phyloP scores from a whole-genome alignment of 805 yeast species.

The Candida insectalens region DNA sequence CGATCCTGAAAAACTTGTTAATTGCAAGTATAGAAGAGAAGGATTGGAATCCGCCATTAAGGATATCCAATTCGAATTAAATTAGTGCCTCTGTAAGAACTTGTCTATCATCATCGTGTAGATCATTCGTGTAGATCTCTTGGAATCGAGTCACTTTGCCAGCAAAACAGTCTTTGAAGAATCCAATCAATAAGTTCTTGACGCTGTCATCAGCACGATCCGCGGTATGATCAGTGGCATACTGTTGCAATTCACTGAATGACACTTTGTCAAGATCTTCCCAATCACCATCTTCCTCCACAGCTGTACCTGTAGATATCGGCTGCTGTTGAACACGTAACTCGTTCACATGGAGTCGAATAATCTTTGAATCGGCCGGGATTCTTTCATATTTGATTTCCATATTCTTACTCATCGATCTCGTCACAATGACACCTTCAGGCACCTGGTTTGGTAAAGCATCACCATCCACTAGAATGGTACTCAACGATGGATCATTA shows the following conservation, averaged over 20 bases:
- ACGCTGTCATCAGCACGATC: conserved; percentile 19
- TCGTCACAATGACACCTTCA: conserved; percentile 62
- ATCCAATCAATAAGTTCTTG: conserved; percentile 33
- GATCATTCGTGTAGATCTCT: conserved; percentile 31
- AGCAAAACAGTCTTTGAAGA: conserved; percentile 48
- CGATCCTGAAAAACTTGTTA: conserved; percentile 30
- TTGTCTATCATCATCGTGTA: conserved; percentile 45
- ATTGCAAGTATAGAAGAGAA: conserved; percentile 17
- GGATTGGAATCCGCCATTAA: conserved; percentile 24
- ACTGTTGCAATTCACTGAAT: conserved; percentile 52
- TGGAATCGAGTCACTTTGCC: conserved; percentile 43
- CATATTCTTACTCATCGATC: conserved; percentile 69
- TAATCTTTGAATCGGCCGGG: conserved; percentile 61
- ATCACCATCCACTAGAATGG: conserved; percentile 68
- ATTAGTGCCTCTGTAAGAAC: conserved; percentile 34
- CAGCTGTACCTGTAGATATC: conserved; percentile 23
- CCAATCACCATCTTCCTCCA: conserved; percentile 40
- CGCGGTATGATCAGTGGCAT: conserved; percentile 30
- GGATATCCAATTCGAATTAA: conserved; percentile 17
- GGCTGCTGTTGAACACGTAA: conserved; percentile 48
- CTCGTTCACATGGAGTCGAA: conserved; percentile 63
- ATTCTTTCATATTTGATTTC: conserved; percentile 56
- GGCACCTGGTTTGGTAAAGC: conserved; percentile 42
- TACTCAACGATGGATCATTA: conserved; percentile 41
- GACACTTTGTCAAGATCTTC: conserved; percentile 68